phyloP scores from a whole-genome alignment of 2,329 filamentous ascomycete genomes.

The Pezizomycotina sp. region DNA sequence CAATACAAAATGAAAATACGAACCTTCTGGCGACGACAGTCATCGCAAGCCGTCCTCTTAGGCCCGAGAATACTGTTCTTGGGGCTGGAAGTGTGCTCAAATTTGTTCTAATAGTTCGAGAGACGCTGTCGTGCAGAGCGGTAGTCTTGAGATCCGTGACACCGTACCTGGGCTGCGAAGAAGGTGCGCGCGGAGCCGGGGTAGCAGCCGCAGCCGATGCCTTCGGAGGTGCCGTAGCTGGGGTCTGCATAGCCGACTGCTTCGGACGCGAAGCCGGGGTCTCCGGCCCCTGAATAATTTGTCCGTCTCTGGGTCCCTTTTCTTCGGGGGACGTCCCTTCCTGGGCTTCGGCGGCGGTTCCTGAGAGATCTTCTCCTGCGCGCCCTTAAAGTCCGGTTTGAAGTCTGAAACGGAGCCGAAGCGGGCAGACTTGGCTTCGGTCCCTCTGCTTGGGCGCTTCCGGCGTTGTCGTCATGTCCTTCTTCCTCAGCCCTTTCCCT shows the following conservation, averaged over 20 bases:
- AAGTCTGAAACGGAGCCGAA: too few species aligned
- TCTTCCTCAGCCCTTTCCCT: background rate
- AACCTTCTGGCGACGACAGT: constrained; percentile 20
- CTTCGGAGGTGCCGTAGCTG: too few species aligned
- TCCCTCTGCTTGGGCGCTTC: background rate
- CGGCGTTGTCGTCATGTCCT: background rate
- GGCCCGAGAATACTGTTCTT: constrained; percentile 19
- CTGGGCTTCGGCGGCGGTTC: background rate
- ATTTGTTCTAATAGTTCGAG: constrained; percentile 17
- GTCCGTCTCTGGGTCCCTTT: background rate
- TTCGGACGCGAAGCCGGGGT: background rate
- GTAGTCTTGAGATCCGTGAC: too few species aligned
- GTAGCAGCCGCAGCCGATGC: background rate
- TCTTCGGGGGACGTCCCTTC: background rate
- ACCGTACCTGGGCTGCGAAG: too few species aligned
- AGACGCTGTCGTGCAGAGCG: constrained; percentile 10
- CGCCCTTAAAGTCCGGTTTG: background rate
- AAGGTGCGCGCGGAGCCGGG: background rate
- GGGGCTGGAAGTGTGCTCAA: constrained; percentile 12
- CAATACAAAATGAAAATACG: too few species aligned
- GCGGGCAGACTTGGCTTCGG: background rate
- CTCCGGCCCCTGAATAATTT: background rate
- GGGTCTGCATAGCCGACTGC: too few species aligned
- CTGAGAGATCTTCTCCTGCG: background rate
- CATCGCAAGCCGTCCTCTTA: constrained; percentile 19